Evolutionary conservation across 345 rosid genomes (phyloP).

Genomic region (Firmiana major): DNA sequence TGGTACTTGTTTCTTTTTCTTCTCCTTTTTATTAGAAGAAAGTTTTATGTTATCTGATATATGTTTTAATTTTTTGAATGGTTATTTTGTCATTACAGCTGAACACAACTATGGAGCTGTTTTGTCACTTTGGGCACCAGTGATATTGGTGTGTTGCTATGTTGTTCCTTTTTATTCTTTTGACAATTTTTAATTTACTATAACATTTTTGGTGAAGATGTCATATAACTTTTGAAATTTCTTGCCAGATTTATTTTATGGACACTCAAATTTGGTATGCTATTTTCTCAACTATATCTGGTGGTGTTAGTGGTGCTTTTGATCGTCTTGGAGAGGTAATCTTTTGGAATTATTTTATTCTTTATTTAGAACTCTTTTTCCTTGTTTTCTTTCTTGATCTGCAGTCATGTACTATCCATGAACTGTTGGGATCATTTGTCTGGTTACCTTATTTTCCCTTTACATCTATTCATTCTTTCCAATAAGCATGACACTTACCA

Average conservation of each 20-base stretch:
- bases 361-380: neutral
- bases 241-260: constrained; percentile 33
- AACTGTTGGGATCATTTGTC: neutral
- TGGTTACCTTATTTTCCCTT: neutral
- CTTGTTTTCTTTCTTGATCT: constrained; percentile 1
- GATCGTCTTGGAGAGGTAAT: constrained; percentile 96
- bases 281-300: constrained; percentile 77
- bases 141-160: constrained; percentile 50
- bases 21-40: neutral
- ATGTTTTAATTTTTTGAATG: constrained; percentile 11
- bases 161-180: constrained; percentile 2
- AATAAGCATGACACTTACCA: neutral
- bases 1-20: constrained; percentile 38
- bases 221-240: constrained; percentile 19
- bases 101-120: constrained; percentile 69
- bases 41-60: constrained; percentile 6
- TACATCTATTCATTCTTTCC: neutral
- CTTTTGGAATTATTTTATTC: neutral
- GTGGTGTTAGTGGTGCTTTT: constrained; percentile 91
- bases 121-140: constrained; percentile 76
- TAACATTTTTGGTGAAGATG: constrained; percentile 9
- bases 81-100: constrained; percentile 44
- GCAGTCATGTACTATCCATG: neutral
- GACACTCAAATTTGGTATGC: constrained; percentile 98
- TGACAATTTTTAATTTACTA: constrained; percentile 2